Evolutionary conservation across 257 asterid genomes (phyloP).

Genomic region (Penstemon eatonii): DNA sequence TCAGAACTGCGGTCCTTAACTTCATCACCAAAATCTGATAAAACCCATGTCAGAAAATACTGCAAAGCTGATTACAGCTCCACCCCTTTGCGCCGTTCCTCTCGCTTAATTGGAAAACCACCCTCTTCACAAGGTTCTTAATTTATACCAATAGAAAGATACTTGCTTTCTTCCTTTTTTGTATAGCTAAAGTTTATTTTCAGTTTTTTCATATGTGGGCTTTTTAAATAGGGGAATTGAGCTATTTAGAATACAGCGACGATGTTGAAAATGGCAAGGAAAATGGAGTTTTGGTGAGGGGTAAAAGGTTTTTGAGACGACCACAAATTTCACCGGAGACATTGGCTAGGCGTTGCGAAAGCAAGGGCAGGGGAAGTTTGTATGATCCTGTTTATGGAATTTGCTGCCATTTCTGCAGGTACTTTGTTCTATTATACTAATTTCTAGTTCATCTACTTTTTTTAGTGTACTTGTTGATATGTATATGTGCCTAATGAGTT

Average conservation of each 20-base stretch:
- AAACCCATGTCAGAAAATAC: conserved; percentile 36
- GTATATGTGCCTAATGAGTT: background rate
- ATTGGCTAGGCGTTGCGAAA: conserved; percentile 53
- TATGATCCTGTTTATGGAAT: conserved; percentile 74
- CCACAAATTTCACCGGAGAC: conserved; percentile 42
- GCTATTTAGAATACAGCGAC: conserved; percentile 29
- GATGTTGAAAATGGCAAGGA: conserved; percentile 34
- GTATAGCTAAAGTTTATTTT: background rate
- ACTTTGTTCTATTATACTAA: background rate
- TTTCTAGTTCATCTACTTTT: background rate
- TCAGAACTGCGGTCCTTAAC: conserved; percentile 50
- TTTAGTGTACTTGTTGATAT: background rate
- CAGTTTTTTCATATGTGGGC: conserved; percentile 7
- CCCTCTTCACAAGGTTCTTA: conserved; percentile 36
- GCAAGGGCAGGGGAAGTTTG: conserved; percentile 69
- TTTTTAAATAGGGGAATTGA: conserved; percentile 32
- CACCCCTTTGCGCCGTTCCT: conserved; percentile 64
- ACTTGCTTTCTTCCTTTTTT: background rate
- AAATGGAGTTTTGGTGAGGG: conserved; percentile 32
- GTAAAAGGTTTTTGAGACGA: conserved; percentile 29
- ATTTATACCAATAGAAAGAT: background rate
- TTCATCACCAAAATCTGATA: conserved; percentile 46
- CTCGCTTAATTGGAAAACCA: conserved; percentile 49
- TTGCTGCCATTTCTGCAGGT: conserved; percentile 95
- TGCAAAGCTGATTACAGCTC: conserved; percentile 43